A percentile compares a stretch with the other conserved stretches of the same genome.
phyloP scores from a whole-genome alignment of 768 basidiomycete species.

The Pluteus cervinus region DNA sequence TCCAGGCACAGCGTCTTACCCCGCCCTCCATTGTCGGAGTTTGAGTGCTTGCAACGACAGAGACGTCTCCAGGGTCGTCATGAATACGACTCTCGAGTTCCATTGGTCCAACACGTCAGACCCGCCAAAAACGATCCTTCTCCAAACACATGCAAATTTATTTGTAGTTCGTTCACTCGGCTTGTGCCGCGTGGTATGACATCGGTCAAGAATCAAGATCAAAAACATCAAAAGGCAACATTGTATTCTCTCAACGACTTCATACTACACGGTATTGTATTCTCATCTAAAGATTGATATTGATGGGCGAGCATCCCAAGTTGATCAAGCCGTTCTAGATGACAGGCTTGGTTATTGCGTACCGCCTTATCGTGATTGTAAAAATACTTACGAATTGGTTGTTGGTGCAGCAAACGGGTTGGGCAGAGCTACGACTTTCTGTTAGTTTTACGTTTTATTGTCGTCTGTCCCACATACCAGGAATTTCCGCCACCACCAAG shows the following conservation, averaged over 20 bases:
- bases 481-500: slow-evolving; percentile 11
- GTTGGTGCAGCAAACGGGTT: slow-evolving; percentile 16
- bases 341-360: background rate
- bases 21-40: no score
- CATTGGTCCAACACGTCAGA: no score
- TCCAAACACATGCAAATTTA: no score
- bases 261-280: background rate
- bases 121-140: no score
- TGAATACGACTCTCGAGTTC: no score
- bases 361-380: background rate
- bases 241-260: background rate
- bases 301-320: slow-evolving; percentile 8
- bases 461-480: slow-evolving; percentile 6
- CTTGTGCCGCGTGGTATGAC: no score
- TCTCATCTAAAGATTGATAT: slow-evolving; percentile 1
- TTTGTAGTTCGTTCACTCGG: no score
- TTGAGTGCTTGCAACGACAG: no score
- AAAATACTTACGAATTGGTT: slow-evolving; percentile 13
- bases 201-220: no score
- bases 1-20: no score
- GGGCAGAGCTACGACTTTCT: slow-evolving; percentile 8
- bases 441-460: background rate
- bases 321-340: slow-evolving; percentile 10
- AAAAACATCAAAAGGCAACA: background rate
- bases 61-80: no score